These are phyloP conservation scores for Xylaria sp. DNA, from an alignment of 2,329 filamentous ascomycete species.

Conservation along the genomic window DNA sequence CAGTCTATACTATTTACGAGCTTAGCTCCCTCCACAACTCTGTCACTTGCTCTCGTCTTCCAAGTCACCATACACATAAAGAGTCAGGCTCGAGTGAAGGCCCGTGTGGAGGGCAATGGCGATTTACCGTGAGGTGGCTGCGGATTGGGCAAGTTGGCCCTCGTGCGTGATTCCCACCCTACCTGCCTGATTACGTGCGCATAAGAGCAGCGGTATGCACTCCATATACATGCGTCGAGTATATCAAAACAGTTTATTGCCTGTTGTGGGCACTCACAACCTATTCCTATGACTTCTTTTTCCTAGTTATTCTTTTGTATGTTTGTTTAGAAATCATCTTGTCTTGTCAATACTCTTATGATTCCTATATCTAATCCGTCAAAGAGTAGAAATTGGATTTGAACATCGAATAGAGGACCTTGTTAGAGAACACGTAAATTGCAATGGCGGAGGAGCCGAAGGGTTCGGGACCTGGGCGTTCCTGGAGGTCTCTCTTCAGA, in stretches of 20 bases:
- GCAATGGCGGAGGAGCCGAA: conserved; percentile 37
- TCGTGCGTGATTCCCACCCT: conserved; percentile 2
- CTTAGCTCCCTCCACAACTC: conserved; percentile 23
- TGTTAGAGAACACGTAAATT: not conserved
- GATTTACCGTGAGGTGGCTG: not conserved
- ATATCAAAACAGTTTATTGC: not conserved
- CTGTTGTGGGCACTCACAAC: not conserved
- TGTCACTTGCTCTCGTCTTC: conserved; percentile 13
- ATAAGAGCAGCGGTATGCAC: conserved; percentile 1
- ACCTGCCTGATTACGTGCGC: conserved; percentile 5
- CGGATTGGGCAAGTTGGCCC: not conserved
- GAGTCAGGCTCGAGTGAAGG: conserved; percentile 8
- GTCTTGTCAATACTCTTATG: not conserved
- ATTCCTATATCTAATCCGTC: not conserved
- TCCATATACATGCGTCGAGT: not conserved
- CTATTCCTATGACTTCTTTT: not conserved
- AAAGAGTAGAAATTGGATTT: not conserved
- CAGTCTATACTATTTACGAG: conserved; percentile 20
- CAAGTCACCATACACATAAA: not conserved
- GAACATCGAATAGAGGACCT: not conserved
- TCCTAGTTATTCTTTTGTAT: not conserved
- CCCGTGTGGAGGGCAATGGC: conserved; percentile 18
- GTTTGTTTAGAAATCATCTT: not conserved
- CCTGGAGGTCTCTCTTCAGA: conserved; percentile 38
- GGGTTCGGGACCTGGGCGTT: conserved; percentile 30